These are phyloP conservation scores for Podospora pseudoanserina DNA, from an alignment of 495 filamentous ascomycete genomes.

Conservation along the genomic window DNA sequence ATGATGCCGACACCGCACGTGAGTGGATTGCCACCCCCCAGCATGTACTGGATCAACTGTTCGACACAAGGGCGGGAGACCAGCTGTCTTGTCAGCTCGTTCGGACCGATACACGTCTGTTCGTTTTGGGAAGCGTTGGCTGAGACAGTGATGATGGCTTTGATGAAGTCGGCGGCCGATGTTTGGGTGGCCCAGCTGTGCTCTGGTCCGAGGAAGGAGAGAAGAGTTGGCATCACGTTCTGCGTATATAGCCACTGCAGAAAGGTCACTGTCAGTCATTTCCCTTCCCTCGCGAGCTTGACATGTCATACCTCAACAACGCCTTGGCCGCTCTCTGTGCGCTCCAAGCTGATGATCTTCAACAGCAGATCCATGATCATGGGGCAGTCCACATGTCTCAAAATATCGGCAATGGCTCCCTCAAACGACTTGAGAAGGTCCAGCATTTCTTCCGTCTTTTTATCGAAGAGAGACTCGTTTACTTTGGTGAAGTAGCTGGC, in stretches of 20 bases:
- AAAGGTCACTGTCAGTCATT: constrained; percentile 14
- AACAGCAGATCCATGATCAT: constrained; percentile 98
- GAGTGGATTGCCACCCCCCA: constrained; percentile 86
- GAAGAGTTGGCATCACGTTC: constrained; percentile 80
- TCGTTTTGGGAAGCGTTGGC: constrained; percentile 98
- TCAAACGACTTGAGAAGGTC: constrained; percentile 79
- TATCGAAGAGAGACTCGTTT: constrained; percentile 92
- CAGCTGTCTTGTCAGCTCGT: constrained; percentile 91
- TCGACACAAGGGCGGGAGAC: constrained; percentile 85
- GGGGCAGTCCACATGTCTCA: constrained; percentile 93
- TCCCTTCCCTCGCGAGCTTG: neutral
- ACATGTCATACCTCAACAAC: constrained; percentile 77
- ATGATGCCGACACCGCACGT: constrained; percentile 97
- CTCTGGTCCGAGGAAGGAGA: constrained; percentile 81
- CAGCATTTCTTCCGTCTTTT: constrained; percentile 96
- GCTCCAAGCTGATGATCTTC: constrained; percentile 96
- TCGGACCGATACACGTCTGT: constrained; percentile 95
- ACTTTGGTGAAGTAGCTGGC: constrained; percentile 99
- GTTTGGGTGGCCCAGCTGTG: constrained; percentile 86
- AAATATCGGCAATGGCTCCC: constrained; percentile 74
- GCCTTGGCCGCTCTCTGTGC: constrained; percentile 83
- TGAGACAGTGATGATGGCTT: constrained; percentile 98
- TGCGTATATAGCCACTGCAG: constrained; percentile 87
- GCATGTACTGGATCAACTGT: constrained; percentile 82
- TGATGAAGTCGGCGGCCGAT: constrained; percentile 95